A percentile compares a stretch with the other conserved stretches of the same genome.
These are phyloP conservation scores for Tulasnella sp. DNA, from an alignment of 768 basidiomycete genomes.

Conservation along the genomic window DNA sequence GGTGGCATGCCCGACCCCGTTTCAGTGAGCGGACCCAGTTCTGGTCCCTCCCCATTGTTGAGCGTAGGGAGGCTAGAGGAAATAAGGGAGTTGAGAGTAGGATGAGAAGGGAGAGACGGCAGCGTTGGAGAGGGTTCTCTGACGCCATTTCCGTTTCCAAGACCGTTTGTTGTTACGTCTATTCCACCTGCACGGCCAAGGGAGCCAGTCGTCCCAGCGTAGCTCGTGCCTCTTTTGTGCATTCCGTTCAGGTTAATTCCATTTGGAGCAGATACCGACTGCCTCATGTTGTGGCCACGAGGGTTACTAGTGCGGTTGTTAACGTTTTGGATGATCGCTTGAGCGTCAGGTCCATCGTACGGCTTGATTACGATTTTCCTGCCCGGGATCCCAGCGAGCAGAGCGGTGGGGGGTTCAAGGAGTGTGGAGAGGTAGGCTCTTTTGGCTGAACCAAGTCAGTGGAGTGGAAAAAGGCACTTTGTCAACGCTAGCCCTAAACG, in stretches of 20 bases:
- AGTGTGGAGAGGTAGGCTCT: constrained; percentile 87
- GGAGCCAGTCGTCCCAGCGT: constrained; percentile 14
- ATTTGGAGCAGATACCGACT: constrained; percentile 13
- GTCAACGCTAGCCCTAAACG: not conserved
- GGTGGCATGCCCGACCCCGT: constrained; percentile 31
- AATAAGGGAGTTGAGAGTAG: constrained; percentile 74
- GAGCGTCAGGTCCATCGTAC: constrained; percentile 91
- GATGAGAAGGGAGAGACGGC: constrained; percentile 67
- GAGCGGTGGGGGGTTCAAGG: constrained; percentile 62
- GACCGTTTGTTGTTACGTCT: not conserved
- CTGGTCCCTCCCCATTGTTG: constrained; percentile 1
- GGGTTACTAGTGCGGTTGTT: constrained; percentile 35
- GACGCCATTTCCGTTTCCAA: constrained; percentile 25
- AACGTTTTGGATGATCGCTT: constrained; percentile 68
- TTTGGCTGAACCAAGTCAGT: constrained; percentile 50
- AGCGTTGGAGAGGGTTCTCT: constrained; percentile 68
- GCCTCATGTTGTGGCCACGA: constrained; percentile 31
- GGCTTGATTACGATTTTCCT: constrained; percentile 59
- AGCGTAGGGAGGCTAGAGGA: constrained; percentile 53
- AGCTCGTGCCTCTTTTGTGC: constrained; percentile 6
- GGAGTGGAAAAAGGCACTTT: not conserved
- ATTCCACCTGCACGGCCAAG: constrained; percentile 10
- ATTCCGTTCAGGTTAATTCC: constrained; percentile 8
- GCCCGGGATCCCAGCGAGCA: constrained; percentile 37
- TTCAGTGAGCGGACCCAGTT: constrained; percentile 18